Percentiles rank a stretch among this genome's conserved stretches.
Evolutionary conservation across 441 rosid genomes (phyloP).

Genomic region (Mallotus japonicus): DNA sequence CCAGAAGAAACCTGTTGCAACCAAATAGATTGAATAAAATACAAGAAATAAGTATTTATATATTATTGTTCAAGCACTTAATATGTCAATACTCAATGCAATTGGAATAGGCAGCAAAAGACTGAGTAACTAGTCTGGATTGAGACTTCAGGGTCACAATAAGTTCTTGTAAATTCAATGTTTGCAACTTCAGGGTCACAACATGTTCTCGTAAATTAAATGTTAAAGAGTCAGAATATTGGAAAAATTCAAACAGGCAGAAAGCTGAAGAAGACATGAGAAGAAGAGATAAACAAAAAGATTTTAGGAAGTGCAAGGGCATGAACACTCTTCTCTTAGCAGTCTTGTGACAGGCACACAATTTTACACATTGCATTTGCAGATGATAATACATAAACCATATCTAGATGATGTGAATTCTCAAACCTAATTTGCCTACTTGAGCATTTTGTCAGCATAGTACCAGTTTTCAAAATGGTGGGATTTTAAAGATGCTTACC

Average conservation of each 20-base stretch:
- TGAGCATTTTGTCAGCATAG: not conserved
- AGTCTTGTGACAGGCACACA: not conserved
- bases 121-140: not conserved
- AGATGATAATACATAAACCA: not conserved
- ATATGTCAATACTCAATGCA: not conserved
- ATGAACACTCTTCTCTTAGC: not conserved
- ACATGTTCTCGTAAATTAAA: not conserved
- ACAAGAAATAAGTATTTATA: not conserved
- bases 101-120: slow-evolving; percentile 8
- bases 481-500: slow-evolving; percentile 39
- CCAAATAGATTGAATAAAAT: slow-evolving; percentile 4
- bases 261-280: not conserved
- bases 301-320: not conserved
- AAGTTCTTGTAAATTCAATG: too few relatives aligned
- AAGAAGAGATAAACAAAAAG: not conserved
- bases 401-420: not conserved
- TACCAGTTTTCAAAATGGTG: not conserved
- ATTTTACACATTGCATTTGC: not conserved
- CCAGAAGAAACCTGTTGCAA: slow-evolving; percentile 70
- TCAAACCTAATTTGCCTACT: not conserved
- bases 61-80: not conserved
- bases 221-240: not conserved
- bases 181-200: not conserved
- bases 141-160: not conserved
- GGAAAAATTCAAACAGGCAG: not conserved